Evolutionary conservation across 495 filamentous ascomycete species (phyloP), one percentile per base, ranked within the genome.

Genomic region (Astrothelium subdiscretum): DNA sequence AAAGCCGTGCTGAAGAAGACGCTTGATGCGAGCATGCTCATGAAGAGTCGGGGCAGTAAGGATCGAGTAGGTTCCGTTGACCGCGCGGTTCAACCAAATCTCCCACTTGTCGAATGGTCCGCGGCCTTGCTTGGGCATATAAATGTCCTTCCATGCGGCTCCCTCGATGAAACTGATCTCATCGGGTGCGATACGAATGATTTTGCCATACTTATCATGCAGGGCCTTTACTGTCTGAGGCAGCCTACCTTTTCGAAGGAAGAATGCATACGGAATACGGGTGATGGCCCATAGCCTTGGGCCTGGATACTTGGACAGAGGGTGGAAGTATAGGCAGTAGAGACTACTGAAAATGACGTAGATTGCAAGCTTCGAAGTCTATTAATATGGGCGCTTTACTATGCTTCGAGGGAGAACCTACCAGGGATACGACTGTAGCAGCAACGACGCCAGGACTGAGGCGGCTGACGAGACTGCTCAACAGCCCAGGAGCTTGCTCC

Each of bases 171-270:
- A 84, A 0, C 76, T 71, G n/a, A 85, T 73, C 62, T 83, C 77
- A 61, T 80, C 67, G 0, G 82, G 82, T 0, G 75, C 77, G 32
- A 82, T 74, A 6, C 83, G 79, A n/a, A 85, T 77, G 2, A 82
- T 73, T 20, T 74, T 63, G 10, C 81, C 82, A 60, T 85, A 85
- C 22, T 68, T 63, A 11, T 69, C 52, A 67, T 83, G 81, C 15
- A 82, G 63, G n/a, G 65, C 60, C 35, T 57, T 60, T 20, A 48
- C 42, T 48, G 42, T 48, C 18, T 48, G 42, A 48, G 42, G 42
- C 42, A 48, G 42, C 42, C 42, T 48, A 20, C 42, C 42, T 48
- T 48, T 48, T 48, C 18, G 42, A n/a, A 48, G 42, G 42, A 48
- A 48, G 18, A 48, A 48, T 60, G 42, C 42, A 48, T 48, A 48